Base-by-base conservation (phyloP, 2,329 filamentous ascomycete species). In the Apiospora saccharicola region DNA sequence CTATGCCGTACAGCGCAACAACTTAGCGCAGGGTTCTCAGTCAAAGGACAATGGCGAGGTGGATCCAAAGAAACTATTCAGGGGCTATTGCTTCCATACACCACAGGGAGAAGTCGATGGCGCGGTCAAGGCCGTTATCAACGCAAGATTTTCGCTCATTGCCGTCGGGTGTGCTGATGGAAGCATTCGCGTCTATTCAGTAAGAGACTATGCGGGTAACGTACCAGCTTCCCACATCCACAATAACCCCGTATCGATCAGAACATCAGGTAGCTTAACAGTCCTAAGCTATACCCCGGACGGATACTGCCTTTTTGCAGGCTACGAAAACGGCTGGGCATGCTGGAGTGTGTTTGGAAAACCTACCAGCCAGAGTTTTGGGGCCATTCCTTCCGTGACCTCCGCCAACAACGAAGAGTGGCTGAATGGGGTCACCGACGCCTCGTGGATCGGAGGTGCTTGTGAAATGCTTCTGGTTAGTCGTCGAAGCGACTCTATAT, bases 271-370 rank as follows among this genome's bases (percentile, higher is more conserved):
- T 0, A 82, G 84, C 16, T 84, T 98, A 70, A 94, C 90, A 2
- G 93, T 91, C 43, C 83, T 99, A 75, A 90, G 85, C 73, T 99
- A 98, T 84, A 98, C 96, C 0, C 95, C 96, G 0, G 96, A 99
- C 81, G 96, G 96, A 24, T 98, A 98, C 81, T 98, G 95, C 80
- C 88, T 99, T 12, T 98, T 99, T 82, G 95, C 93, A 61, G 96
- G 96, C 1, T 98, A 96, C 79, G 92, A 96, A 78, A 91, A 92
- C 72, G 97, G 96, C 0, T 99, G 96, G 96, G 93, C 94, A 5
- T 96, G 92, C 67, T 99, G 96, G 96, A 98, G 96, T 80, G 96
- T 98, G 49, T 99, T 97, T 82, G 96, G 96, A 46, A 98, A 98
- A 81, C 89, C 92, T 2, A 92, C 95, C 19, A 95, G 93, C 71